These are phyloP conservation scores for Pseudopyrenochaeta lycopersici DNA, from an alignment of 2,329 filamentous ascomycete species.

Conservation along the genomic window DNA sequence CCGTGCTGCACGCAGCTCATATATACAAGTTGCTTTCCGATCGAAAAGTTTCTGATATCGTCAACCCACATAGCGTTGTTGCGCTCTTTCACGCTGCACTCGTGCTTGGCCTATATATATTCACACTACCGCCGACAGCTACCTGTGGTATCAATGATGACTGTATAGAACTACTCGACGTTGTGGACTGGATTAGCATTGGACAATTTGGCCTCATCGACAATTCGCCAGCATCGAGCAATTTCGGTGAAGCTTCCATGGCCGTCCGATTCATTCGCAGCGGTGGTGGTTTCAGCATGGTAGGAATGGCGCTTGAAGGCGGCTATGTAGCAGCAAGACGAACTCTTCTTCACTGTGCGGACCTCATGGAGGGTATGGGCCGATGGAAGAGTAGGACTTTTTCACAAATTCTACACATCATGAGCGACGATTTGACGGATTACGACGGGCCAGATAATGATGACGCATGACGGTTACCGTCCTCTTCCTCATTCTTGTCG, in stretches of 20 bases:
- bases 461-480: slow-evolving; percentile 36
- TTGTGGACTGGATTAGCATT: slow-evolving; percentile 60
- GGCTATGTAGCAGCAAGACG: slow-evolving; percentile 62
- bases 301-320: slow-evolving; percentile 57
- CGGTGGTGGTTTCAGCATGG: slow-evolving; percentile 59
- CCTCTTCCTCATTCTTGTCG: slow-evolving; percentile 28
- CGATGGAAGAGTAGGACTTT: slow-evolving; percentile 62
- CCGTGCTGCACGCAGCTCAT: slow-evolving; percentile 62
- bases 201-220: slow-evolving; percentile 57
- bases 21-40: slow-evolving; percentile 62
- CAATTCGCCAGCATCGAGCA: slow-evolving; percentile 24
- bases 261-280: slow-evolving; percentile 57
- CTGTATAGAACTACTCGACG: slow-evolving; percentile 59
- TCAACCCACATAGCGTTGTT: slow-evolving; percentile 60
- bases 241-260: slow-evolving; percentile 42
- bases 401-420: slow-evolving; percentile 62
- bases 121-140: slow-evolving; percentile 52
- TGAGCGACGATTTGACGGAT: slow-evolving; percentile 61
- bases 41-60: slow-evolving; percentile 62
- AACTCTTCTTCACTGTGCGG: slow-evolving; percentile 62
- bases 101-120: slow-evolving; percentile 62
- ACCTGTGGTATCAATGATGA: slow-evolving; percentile 40
- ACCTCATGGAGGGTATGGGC: slow-evolving; percentile 62
- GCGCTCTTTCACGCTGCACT: slow-evolving; percentile 62
- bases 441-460: slow-evolving; percentile 25